phyloP scores from a whole-genome alignment of 108 stramenopile genomes.

The Cyclostephanos invisitatus region DNA sequence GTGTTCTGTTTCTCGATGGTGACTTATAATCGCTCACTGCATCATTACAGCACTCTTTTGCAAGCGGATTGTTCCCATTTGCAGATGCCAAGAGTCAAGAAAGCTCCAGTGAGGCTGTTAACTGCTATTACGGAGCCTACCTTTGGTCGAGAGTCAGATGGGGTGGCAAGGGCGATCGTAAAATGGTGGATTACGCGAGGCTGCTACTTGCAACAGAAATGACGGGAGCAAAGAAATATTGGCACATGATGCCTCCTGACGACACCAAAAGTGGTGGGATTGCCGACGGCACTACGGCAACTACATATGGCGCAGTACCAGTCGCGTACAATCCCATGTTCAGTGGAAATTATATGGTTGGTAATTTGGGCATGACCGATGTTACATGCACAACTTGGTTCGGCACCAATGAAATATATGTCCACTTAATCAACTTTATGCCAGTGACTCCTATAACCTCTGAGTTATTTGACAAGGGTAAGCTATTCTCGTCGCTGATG shows the following conservation, averaged over 20 bases:
- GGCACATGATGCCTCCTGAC: slow-evolving; percentile 80
- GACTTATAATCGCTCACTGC: neutral
- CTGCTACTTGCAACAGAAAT: slow-evolving; percentile 86
- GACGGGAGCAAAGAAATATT: slow-evolving; percentile 85
- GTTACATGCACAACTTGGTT: slow-evolving; percentile 82
- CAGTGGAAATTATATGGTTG: slow-evolving; percentile 82
- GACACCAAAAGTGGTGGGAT: slow-evolving; percentile 2
- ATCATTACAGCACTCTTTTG: slow-evolving; percentile 65
- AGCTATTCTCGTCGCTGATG: neutral
- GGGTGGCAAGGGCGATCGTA: slow-evolving; percentile 51
- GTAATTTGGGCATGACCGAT: slow-evolving; percentile 89
- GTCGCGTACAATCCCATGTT: slow-evolving; percentile 43
- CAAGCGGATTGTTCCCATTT: slow-evolving; percentile 84
- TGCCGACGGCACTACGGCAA: neutral
- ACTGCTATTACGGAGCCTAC: slow-evolving; percentile 94
- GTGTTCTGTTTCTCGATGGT: neutral
- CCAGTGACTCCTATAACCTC: slow-evolving; percentile 79
- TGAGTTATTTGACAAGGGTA: slow-evolving; percentile 60
- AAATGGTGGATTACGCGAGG: slow-evolving; percentile 65
- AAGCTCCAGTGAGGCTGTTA: slow-evolving; percentile 94
- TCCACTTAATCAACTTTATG: slow-evolving; percentile 87
- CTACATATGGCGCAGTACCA: slow-evolving; percentile 7
- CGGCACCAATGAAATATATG: slow-evolving; percentile 70
- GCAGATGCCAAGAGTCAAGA: slow-evolving; percentile 96
- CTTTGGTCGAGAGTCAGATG: slow-evolving; percentile 84